Base-by-base conservation (phyloP, 306 rosid genomes). In the Crataegus laevigata region DNA sequence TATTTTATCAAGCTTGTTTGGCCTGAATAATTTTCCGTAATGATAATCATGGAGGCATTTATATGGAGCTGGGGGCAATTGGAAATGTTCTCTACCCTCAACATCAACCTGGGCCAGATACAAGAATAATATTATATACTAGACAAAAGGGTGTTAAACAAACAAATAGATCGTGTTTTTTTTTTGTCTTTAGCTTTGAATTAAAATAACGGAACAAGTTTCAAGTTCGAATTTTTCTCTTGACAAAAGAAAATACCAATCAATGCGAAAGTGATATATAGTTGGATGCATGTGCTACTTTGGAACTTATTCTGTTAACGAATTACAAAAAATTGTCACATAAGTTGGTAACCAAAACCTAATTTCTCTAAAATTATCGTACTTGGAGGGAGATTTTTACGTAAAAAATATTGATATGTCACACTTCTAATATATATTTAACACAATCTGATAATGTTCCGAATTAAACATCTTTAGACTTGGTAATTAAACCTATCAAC, bases 1-100 rank as follows among this genome's bases (percentile, higher is more conserved):
- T 24, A 45, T 45, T 45, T 8, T 22, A 22, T 11, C 26, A 7
- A 54, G 50, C 51, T 71, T 55, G 52, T 36, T 38, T 63, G 66
- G 19, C 38, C 17, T 36, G 68, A 26, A 59, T 32, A 54, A 65
- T 65, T 18, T 65, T 65, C 28, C 25, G 6, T 15, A 25, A 58
- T 79, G 84, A 47, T 36, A 36, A 36, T 75, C 22, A 38, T 73
- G 78, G 77, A 72, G 73, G 67, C 58, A 68, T 79, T 75, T 88
- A 77, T 89, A 88, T 72, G 57, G 66, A 73, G 74, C 77, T 59
- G 73, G 82, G 75, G 54, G 71, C 45, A 57, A 18, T 69, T 67
- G 69, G 66, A 86, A 86, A 90, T 86, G 87, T 86, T 88, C 79
- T 84, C 52, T 21, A 17, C 52, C 67, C 74, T 81, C 71, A 87